Evolutionary conservation across 2,329 filamentous ascomycete genomes (phyloP).

Genomic region (Nigrograna mackinnonii): DNA sequence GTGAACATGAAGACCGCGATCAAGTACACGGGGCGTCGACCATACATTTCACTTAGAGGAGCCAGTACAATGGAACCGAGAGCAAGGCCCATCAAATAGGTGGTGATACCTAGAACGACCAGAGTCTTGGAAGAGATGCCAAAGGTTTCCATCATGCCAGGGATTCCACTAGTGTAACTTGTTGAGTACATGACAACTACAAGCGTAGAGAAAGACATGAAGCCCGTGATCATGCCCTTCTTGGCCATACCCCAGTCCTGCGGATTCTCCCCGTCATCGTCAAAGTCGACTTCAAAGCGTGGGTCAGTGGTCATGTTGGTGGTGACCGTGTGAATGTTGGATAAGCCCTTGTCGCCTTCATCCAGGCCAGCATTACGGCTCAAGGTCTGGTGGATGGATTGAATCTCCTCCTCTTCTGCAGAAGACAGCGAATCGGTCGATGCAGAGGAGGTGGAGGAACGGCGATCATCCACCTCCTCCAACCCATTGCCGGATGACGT

Average conservation of each 20-base stretch:
- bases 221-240: slow-evolving; percentile 58
- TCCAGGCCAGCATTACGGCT: slow-evolving; percentile 37
- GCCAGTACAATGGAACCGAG: slow-evolving; percentile 73
- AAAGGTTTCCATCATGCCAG: slow-evolving; percentile 71
- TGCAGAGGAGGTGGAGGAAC: slow-evolving; percentile 23
- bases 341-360: slow-evolving; percentile 25
- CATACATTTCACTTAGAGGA: slow-evolving; percentile 73
- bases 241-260: slow-evolving; percentile 68
- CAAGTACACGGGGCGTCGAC: slow-evolving; percentile 69
- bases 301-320: slow-evolving; percentile 50
- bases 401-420: slow-evolving; percentile 19
- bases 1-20: slow-evolving; percentile 67
- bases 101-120: slow-evolving; percentile 76
- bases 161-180: slow-evolving; percentile 73
- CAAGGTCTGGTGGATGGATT: slow-evolving; percentile 36
- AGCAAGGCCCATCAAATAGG: slow-evolving; percentile 77
- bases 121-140: slow-evolving; percentile 59
- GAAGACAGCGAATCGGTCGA: slow-evolving; percentile 26
- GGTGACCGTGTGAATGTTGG: slow-evolving; percentile 28
- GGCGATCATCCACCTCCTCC: slow-evolving; percentile 17
- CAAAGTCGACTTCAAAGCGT: slow-evolving; percentile 75
- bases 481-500: slow-evolving; percentile 2
- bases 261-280: slow-evolving; percentile 64
- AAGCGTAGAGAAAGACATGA: slow-evolving; percentile 62
- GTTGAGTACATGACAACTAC: slow-evolving; percentile 66